Base-by-base conservation (phyloP, 257 asterid species). In the Ehretia macrophylla region DNA sequence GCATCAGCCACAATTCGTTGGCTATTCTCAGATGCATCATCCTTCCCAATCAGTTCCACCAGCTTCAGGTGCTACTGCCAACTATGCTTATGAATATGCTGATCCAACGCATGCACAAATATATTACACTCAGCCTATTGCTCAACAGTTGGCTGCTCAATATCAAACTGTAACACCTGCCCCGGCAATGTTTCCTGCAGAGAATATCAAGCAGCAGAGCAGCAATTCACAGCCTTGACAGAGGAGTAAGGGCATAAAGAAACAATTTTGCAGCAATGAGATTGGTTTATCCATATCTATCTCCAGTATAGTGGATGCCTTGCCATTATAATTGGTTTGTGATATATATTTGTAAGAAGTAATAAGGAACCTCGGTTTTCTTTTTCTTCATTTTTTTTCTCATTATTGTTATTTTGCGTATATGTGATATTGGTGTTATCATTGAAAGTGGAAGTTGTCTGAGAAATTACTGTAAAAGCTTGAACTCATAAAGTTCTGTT, bases 191-290 rank as follows among this genome's bases (percentile, higher is more conserved):
- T 74, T 74, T 56, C 71, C 90, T 17, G 20, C 81, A 1, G 94
- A 87, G 73, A 83, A 53, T 67, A 52, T 75, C 32, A 83, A 79
- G 72, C 90, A 79, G 72, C 89, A 71, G 68, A 79, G 70, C 19
- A 69, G 81, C 65, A 72, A 70, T 64, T 49, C 74, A 56, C 87
- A 67, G 81, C 77, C 59, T 52, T 83, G 88, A 81, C 63, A 65
- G 82, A 86, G 78, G 83, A 76, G 83, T 73, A 72, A 56, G 79
- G 71, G 51, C 60, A 21, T 65, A 79, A 78, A 79, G 86, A 74
- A 72, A 78, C 83, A 87, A 75, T 90, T 90, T 90, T 90, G 95
- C 87, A 74, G 85, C 57, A 64, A 72, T 59, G 79, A 79, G 74
- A 74, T 80, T 74, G 81, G 65, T 76, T 75, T 72, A 60, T 76